Evolutionary conservation across 352 stramenopile species (phyloP), one percentile per base, ranked within the genome.

Genomic region (Globisporangium recalcitrans): DNA sequence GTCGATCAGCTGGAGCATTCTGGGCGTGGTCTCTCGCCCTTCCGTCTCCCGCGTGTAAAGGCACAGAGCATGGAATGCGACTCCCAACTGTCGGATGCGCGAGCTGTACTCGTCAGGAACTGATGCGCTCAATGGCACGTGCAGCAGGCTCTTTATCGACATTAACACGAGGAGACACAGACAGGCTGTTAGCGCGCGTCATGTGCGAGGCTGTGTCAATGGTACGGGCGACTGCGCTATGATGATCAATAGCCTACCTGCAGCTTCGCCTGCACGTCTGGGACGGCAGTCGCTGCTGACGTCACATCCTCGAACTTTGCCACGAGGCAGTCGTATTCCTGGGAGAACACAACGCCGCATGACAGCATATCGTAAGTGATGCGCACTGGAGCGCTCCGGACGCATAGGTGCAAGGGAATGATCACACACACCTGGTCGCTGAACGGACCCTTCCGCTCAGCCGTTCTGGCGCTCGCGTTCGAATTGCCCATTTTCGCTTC

Each of bases 391-490:
- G 0, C 9, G 29, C 19, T 21, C 36, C 13, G 44, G 4, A 29
- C 27, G 36, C 14, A 16, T n/a, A 16, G 21, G 4, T 5, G 5
- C 16, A 46, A 11, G 16, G n/a, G n/a, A n/a, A n/a, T 46, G 16
- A 14, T n/a, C 27, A 27, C 0, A 14, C 31, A 10, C 16, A 90
- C 85, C 52, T 85, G 67, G 58, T 94, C 85, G 59, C 85, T 92
- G 61, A 94, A 94, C 1, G 85, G 85, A 1, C 85, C 85, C 70
- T 91, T 92, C 82, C 82, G 89, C 55, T 81, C 81, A 54, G 26
- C 54, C 16, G 60, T 36, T 4, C 27, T 36, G 31, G 51, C 42
- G 58, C 64, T 34, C 11, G 29, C n/a, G 19, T 9, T 73, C 31
- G 53, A 36, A 51, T 82, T 86, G 38, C 77, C 77, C 77, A 86